Base-by-base conservation (phyloP, 1,284 basidiomycete species). In the Apiotrichum mycotoxinovorans region DNA sequence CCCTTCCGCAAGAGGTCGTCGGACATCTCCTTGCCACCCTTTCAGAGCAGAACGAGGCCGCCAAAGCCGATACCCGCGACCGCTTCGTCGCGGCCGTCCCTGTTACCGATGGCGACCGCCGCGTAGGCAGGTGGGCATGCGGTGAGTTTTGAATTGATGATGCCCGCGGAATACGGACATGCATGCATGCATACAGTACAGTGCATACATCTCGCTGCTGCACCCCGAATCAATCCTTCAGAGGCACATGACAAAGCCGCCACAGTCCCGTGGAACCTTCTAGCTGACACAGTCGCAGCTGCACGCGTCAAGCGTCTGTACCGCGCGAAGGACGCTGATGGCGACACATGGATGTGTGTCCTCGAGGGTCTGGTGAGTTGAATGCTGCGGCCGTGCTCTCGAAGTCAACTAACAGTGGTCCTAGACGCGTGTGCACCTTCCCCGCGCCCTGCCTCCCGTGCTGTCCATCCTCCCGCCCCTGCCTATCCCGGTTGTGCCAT, bases 71-170 rank as follows among this genome's bases (percentile, higher is more conserved):
- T 43, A 40, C 49, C 37, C 61, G 58, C 47, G 61, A 60, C 25
- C 55, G 61, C 22, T 57, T 55, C 41, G 58, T 75, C 18, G 73
- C 68, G 1, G 69, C 69, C 37, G 67, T 74, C 4, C 73, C 73
- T 22, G 73, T 74, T 18, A 54, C 64, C 17, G 72, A 75, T 30
- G 64, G 65, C 49, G 72, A 75, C 56, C 57, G 71, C 23, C 66
- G 73, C 34, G 63, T 74, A 5, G 70, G 71, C 18, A 58, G 73
- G 40, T 75, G 73, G 73, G 73, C 68, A 4, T 67, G 65, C 51
- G 72, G 72, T 72, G 55, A 56, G 70, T 67, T 4, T 11, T 20
- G 17, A n/a, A 27, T 22, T 23, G 40, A n/a, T n/a, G n/a, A n/a
- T n/a, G n/a, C n/a, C n/a, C n/a, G n/a, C n/a, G n/a, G n/a, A n/a